Percentiles rank a stretch among this genome's conserved stretches.
Evolutionary conservation across 2,329 filamentous ascomycete genomes (phyloP).

Genomic region (Fusarium brevicatenulatum): DNA sequence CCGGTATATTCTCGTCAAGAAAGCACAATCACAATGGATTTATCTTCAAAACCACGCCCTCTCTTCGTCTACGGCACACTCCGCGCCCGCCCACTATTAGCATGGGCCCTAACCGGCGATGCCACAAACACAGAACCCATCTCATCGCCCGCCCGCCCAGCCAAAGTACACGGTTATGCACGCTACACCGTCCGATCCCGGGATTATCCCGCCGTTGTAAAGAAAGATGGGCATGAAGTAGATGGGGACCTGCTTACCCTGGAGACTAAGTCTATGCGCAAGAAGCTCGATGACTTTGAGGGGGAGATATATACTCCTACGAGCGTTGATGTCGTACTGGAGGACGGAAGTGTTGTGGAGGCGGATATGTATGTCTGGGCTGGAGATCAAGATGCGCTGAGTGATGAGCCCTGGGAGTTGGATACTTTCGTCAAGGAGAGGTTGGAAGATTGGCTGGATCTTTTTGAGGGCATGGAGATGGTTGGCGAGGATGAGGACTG

Average conservation of each 20-base stretch:
- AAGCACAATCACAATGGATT: background rate
- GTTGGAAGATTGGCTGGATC: background rate
- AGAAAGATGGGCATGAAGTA: slow-evolving; percentile 1
- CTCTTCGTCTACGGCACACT: background rate
- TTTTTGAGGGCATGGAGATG: background rate
- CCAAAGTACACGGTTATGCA: slow-evolving; percentile 26
- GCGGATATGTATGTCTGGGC: slow-evolving; percentile 49
- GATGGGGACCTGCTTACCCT: slow-evolving; percentile 42
- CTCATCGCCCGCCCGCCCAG: slow-evolving; percentile 1
- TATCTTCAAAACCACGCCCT: background rate
- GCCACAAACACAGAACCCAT: slow-evolving; percentile 23
- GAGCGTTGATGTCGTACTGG: slow-evolving; percentile 9
- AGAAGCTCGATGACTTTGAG: slow-evolving; percentile 50
- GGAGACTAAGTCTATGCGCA: slow-evolving; percentile 41
- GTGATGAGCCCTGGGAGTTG: slow-evolving; percentile 39
- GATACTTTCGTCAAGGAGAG: background rate
- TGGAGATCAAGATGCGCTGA: slow-evolving; percentile 27
- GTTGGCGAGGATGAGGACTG: fast-evolving
- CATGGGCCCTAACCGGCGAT: slow-evolving; percentile 46
- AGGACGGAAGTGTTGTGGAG: slow-evolving; percentile 28
- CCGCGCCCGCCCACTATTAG: slow-evolving; percentile 3
- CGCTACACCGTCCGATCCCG: slow-evolving; percentile 17
- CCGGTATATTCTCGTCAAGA: too few species aligned
- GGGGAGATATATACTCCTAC: slow-evolving; percentile 39
- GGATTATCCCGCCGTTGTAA: slow-evolving; percentile 44